Base-by-base conservation (phyloP, 495 filamentous ascomycete species). In the Aspergillus ostianus region DNA sequence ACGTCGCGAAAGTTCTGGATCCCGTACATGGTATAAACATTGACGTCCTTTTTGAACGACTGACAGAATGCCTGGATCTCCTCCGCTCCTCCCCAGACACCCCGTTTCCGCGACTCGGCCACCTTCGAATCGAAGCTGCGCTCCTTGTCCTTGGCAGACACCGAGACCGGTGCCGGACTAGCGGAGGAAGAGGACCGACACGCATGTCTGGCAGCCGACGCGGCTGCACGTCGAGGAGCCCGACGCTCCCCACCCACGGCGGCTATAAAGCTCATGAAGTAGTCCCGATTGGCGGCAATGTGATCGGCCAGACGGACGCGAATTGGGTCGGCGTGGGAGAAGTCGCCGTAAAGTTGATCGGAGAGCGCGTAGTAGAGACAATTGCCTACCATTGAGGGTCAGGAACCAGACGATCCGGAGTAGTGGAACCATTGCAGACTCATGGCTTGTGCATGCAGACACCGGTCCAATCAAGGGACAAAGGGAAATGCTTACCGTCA, bases 351-450 rank as follows among this genome's bases (percentile, higher is more conserved):
- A 51, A 91, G 66, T 77, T 91, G 89, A 66, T 92, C 89, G 55
- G 86, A 88, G 32, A 91, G 78, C 47, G 89, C 87, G 70, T 90
- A 87, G 70, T 91, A 92, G 29, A 91, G 82, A 69, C 89, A 92
- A 71, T 91, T 89, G 44, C 87, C 87, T 89, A 62, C 15, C 20
- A 20, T 13, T 51, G 17, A 36, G 29, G 21, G 57, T 64, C 55
- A 51, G 63, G 70, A 54, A 64, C 56, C 68, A 62, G 0, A 1
- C 17, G 36, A 13, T 23, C 36, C 52, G 56, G 57, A 45, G 64
- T 21, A 46, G 2, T n/a, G 9, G 18, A 10, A 50, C 47, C 12
- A 46, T 26, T 51, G 13, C 26, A n/a, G 29, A 18, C 23, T 8
- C 44, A 41, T 48, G 32, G 15, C 21, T 48, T 12, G 27, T 23